A percentile compares a stretch with the other conserved stretches of the same genome.
phyloP scores from a whole-genome alignment of 2,329 filamentous ascomycete species.

The Microdochium trichocladiopsis region DNA sequence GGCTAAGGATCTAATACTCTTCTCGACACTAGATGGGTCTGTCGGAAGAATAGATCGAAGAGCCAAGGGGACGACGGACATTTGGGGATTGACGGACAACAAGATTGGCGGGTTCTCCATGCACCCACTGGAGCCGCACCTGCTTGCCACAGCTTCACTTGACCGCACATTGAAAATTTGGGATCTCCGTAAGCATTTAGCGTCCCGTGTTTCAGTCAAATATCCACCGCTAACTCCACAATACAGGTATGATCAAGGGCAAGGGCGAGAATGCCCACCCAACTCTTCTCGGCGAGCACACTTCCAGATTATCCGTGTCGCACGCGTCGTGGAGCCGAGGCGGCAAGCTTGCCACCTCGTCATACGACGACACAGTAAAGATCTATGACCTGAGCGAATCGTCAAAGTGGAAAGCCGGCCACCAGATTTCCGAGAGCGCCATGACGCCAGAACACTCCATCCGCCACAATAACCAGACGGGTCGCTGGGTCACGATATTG shows the following conservation, averaged over 20 bases:
- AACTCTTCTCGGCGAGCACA: constrained; percentile 70
- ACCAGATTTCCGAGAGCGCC: constrained; percentile 48
- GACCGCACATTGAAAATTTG: constrained; percentile 88
- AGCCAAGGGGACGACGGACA: constrained; percentile 47
- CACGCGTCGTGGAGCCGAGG: constrained; percentile 84
- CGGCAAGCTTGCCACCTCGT: constrained; percentile 83
- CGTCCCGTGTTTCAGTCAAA: neutral
- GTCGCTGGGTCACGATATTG: constrained; percentile 79
- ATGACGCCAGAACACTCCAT: constrained; percentile 67
- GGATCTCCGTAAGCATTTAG: constrained; percentile 68
- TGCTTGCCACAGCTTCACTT: constrained; percentile 81
- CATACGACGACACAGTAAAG: constrained; percentile 93
- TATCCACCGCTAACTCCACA: neutral
- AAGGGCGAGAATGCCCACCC: constrained; percentile 56
- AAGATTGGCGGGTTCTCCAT: constrained; percentile 94
- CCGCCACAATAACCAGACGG: constrained; percentile 91
- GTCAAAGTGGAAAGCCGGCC: constrained; percentile 49
- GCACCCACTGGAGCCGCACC: constrained; percentile 71
- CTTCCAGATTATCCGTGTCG: constrained; percentile 77
- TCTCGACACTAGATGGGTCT: constrained; percentile 76
- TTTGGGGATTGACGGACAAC: constrained; percentile 76
- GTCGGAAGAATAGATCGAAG: constrained; percentile 80
- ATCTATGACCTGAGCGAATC: constrained; percentile 72
- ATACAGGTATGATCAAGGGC: constrained; percentile 44
- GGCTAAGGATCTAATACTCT: constrained; percentile 70